A percentile compares a stretch with the other conserved stretches of the same genome.
These are phyloP conservation scores for Triangularia verruculosa DNA, from an alignment of 2,329 filamentous ascomycete genomes.

Conservation along the genomic window DNA sequence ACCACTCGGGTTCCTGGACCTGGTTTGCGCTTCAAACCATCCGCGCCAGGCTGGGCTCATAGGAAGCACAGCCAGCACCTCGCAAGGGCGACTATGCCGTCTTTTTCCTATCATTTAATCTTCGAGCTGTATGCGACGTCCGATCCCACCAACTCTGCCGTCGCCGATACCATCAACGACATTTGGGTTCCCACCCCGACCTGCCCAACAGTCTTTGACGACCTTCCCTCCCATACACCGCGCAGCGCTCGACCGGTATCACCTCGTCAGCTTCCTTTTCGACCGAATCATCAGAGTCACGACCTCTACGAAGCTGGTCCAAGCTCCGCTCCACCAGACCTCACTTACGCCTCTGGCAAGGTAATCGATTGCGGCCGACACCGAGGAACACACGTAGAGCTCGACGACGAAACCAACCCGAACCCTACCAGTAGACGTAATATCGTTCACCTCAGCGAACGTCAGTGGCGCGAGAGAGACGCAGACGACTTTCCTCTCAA, in stretches of 20 bases:
- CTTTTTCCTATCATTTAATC: constrained; percentile 64
- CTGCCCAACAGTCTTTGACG: constrained; percentile 52
- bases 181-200: constrained; percentile 50
- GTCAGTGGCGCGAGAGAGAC: constrained; percentile 24
- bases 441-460: neutral
- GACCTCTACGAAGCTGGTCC: neutral
- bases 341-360: constrained; percentile 1
- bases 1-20: neutral
- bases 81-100: constrained; percentile 48
- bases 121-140: constrained; percentile 60
- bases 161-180: constrained; percentile 12
- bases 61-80: neutral
- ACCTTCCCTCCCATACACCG: constrained; percentile 49
- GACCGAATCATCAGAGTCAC: neutral
- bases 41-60: neutral
- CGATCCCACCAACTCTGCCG: constrained; percentile 31
- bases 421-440: neutral
- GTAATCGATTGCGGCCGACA: constrained; percentile 52
- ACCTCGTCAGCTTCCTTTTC: neutral
- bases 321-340: constrained; percentile 10
- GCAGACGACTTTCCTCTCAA: constrained; percentile 27
- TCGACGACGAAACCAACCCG: neutral
- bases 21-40: neutral
- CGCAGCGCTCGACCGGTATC: constrained; percentile 22
- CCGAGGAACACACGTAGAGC: constrained; percentile 31